A percentile compares a stretch with the other conserved stretches of the same genome.
These are phyloP conservation scores for Manihot esculenta DNA, from an alignment of 441 rosid species.

Conservation along the genomic window DNA sequence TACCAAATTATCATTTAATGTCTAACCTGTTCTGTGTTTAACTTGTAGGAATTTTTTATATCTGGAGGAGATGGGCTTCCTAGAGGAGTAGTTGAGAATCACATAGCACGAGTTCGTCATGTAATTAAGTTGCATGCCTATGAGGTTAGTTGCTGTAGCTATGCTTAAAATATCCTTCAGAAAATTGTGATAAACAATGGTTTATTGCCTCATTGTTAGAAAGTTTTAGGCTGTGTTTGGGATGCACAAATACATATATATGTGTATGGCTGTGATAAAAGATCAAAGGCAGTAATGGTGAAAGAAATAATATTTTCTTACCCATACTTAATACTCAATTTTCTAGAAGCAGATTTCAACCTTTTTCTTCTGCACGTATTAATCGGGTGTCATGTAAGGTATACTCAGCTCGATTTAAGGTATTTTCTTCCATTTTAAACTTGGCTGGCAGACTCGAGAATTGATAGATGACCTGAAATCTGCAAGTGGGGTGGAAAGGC, in stretches of 20 bases:
- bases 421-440: not conserved
- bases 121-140: slow-evolving; percentile 73
- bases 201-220: not conserved
- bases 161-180: not conserved
- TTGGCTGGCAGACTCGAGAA: slow-evolving; percentile 69
- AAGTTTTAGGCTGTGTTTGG: not conserved
- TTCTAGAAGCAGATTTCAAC: not conserved
- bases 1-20: not conserved
- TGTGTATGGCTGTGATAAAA: too few species aligned
- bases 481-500: slow-evolving; percentile 55
- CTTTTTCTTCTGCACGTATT: not conserved
- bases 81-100: slow-evolving; percentile 94
- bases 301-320: too few species aligned
- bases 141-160: slow-evolving; percentile 57
- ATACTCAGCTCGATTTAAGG: not conserved
- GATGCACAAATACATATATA: not conserved
- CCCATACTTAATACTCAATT: too few species aligned
- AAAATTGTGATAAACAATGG: not conserved
- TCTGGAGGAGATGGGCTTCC: slow-evolving; percentile 99
- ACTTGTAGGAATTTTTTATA: slow-evolving; percentile 81
- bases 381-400: not conserved
- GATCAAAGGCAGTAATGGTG: not conserved
- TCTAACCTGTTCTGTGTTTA: not conserved
- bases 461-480: slow-evolving; percentile 73
- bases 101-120: slow-evolving; percentile 75